Conservation (phyloP, 129 eudicot species). For the Tanacetum coccineum region DNA sequence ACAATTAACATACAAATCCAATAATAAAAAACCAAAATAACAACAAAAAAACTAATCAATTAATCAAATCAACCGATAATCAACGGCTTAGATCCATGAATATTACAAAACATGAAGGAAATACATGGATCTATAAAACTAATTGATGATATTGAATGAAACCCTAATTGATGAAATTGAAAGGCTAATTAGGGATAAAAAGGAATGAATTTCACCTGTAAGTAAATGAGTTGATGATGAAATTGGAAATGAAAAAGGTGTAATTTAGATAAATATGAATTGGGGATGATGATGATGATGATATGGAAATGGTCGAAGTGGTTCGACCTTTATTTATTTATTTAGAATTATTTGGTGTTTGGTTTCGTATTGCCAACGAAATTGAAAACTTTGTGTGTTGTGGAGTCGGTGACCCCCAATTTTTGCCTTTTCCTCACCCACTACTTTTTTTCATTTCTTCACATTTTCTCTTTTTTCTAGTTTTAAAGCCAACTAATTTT, state of each 20-base stretch:
- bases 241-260: neutral
- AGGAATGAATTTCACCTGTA: constrained; percentile 25
- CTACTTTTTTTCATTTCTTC: neutral
- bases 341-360: constrained; percentile 3
- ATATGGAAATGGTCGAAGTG: constrained; percentile 12
- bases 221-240: constrained; percentile 24
- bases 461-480: too few species aligned
- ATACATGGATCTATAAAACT: too few species aligned
- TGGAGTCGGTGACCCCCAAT: constrained; percentile 34
- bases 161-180: constrained; percentile 24
- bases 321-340: constrained; percentile 26
- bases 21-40: neutral
- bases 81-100: too few species aligned
- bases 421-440: constrained; percentile 27
- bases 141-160: neutral
- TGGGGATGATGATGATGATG: constrained; percentile 25
- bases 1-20: constrained; percentile 12
- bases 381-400: constrained; percentile 4
- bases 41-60: too few species aligned
- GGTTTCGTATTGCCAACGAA: constrained; percentile 40
- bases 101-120: too few species aligned
- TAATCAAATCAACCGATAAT: too few species aligned
- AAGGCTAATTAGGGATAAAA: neutral
- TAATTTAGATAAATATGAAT: constrained; percentile 6
- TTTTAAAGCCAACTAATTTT: too few species aligned